Evolutionary conservation across 2,329 filamentous ascomycete species (phyloP).

Genomic region (Fusarium nurragi): DNA sequence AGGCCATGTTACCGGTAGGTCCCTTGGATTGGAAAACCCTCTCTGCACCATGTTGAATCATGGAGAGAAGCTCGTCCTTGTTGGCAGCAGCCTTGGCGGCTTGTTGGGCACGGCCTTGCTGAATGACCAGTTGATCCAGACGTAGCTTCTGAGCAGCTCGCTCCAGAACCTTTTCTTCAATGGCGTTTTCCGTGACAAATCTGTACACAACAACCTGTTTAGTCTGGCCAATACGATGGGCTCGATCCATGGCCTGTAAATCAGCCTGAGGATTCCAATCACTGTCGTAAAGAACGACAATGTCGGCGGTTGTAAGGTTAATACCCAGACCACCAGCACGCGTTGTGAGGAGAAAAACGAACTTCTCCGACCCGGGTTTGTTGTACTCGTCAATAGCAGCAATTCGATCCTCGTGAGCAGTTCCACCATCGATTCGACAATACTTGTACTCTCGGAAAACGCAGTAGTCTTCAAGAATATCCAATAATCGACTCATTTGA

Average conservation of each 20-base stretch:
- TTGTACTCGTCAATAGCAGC: constrained; percentile 99
- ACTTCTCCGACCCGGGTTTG: constrained; percentile 93
- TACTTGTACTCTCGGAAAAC: constrained; percentile 96
- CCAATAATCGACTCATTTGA: constrained; percentile 96
- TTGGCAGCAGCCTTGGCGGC: constrained; percentile 91
- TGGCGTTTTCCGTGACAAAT: constrained; percentile 97
- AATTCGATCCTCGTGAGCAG: constrained; percentile 97
- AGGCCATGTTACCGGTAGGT: constrained; percentile 66
- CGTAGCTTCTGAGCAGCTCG: constrained; percentile 96
- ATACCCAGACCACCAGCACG: constrained; percentile 96
- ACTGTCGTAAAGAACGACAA: constrained; percentile 95
- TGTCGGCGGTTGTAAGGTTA: constrained; percentile 94
- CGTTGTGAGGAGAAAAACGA: constrained; percentile 94
- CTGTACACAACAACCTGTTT: constrained; percentile 98
- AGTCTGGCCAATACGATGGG: constrained; percentile 97
- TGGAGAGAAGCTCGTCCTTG: constrained; percentile 94
- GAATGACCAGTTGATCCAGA: constrained; percentile 96
- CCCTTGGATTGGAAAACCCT: constrained; percentile 85
- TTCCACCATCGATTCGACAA: constrained; percentile 96
- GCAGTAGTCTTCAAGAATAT: constrained; percentile 98
- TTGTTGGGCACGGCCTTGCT: constrained; percentile 92
- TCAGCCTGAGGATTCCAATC: constrained; percentile 99
- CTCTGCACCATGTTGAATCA: constrained; percentile 99
- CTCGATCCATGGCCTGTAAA: constrained; percentile 98
- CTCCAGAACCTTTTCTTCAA: constrained; percentile 97